Evolutionary conservation across 208 protist species (phyloP).

Genomic region (Porcisia hertigi): DNA sequence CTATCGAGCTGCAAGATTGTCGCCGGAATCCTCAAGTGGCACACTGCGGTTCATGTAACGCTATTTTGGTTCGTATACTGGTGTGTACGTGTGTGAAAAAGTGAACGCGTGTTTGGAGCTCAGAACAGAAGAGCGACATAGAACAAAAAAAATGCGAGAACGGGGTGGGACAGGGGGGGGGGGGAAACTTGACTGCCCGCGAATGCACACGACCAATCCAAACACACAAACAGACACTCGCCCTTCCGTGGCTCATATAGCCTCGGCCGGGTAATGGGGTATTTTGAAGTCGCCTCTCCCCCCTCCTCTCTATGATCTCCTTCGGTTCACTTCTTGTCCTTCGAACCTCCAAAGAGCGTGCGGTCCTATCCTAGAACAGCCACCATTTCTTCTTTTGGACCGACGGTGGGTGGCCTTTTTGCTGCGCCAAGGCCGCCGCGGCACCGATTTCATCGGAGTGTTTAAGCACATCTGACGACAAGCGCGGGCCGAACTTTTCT

Average conservation of each 20-base stretch:
- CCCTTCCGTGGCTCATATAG: neutral
- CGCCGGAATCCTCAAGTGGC: neutral
- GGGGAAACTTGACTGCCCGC: neutral
- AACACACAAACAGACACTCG: neutral
- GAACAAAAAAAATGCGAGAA: too few species aligned
- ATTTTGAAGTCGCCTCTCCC: neutral
- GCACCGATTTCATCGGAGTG: constrained; percentile 38
- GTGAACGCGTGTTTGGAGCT: neutral
- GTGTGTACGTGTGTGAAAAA: neutral
- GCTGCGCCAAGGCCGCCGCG: neutral
- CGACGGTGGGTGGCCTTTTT: neutral
- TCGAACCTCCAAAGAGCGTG: neutral
- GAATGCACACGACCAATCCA: neutral
- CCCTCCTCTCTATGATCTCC: neutral
- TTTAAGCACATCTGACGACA: constrained; percentile 32
- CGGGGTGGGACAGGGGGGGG: too few species aligned
- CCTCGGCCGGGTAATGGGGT: neutral
- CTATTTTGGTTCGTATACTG: neutral
- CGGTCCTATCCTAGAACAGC: constrained; percentile 22
- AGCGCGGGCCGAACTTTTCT: constrained; percentile 70
- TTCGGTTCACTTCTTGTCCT: neutral
- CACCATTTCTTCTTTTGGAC: constrained; percentile 23
- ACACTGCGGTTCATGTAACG: too few species aligned
- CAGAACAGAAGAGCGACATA: neutral
- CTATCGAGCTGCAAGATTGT: neutral